Base-by-base conservation (phyloP, 257 asterid genomes). In the Petrea volubilis region DNA sequence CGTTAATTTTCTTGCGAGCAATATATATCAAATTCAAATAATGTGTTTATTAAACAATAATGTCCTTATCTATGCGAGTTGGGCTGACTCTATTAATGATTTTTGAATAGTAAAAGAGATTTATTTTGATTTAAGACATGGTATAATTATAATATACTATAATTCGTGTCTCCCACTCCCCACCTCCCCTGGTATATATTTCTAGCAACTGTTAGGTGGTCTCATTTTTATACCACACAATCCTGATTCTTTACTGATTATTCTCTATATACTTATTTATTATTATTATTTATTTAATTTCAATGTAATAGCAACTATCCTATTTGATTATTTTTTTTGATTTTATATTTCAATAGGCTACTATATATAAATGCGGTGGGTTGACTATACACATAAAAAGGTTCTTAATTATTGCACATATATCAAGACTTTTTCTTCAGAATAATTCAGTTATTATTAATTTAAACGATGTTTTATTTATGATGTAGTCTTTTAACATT, bases 101-200 rank as follows among this genome's bases (percentile, higher is more conserved):
- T 11, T 18, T 58, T 61, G 14, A 27, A 29, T 33, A 61, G 7
- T 4, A 23, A 8, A 34, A 1, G 4, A 62, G 6, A 62, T 62
- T 20, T 38, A 10, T 33, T 28, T 20, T 18, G 18, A 61, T 14
- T 1, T 9, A 27, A 57, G 40, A 14, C 24, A 57, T 57, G 63
- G 25, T n/a, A 6, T 6, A 8, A 27, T 0, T 12, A 31, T 31
- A 31, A 3, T 7, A 3, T 2, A 7, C 11, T 2, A 8, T 2
- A 40, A 25, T 41, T 62, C 68, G 55, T 62, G 68, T 40, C 2
- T 6, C 13, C 55, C 68, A 62, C 68, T 33, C 13, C 18, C 61
- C 50, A 1, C 49, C 51, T 38, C 53, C 55, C 33, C 68, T 4
- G 3, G 36, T 40, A 40, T 4, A 23, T 40, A 36, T 21, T 40